Evolutionary conservation across 768 basidiomycete species (phyloP), one percentile per base, ranked within the genome.

Genomic region (Dentipellis fragilis): DNA sequence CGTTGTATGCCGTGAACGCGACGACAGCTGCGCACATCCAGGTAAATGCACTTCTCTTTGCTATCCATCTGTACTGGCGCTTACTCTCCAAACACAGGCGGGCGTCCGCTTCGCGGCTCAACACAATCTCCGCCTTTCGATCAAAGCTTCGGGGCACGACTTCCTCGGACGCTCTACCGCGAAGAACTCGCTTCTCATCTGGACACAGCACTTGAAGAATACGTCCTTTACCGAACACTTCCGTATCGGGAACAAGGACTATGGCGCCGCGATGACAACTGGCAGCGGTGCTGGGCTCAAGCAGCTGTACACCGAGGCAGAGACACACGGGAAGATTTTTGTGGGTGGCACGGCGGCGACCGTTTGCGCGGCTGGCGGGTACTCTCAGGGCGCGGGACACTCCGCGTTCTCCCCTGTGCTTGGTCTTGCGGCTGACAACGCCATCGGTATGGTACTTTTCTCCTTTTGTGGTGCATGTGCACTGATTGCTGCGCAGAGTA

Each of bases 161-260:
- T 73, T 66, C 58, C 68, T 77, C 9, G 75, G 76, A 1, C 67
- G 76, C 10, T 76, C 76, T 21, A 71, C 75, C 2, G 74, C 70
- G 17, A 69, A 67, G 0, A 66, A 69, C 12, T 68, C 68, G 2
- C 67, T 79, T 36, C 61, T 76, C 53, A 61, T 77, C 46, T 77
- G 72, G 68, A 75, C 72, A 0, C 71, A 72, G 23, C 60, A 71
- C 51, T 54, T 75, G 45, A 65, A 71, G 56, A 61, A 72, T 49
- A 67, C 70, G 7, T 58, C 65, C 6, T 75, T 71, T 54, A 57
- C 57, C 12, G 58, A 65, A 16, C 21, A 58, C 8, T 67, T 64
- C 49, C 6, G n/a, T 1, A 51, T 65, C 12, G 60, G 51, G 2
- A 54, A 55, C 1, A 46, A 36, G 22, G 57, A 68, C 45, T 50